These are phyloP conservation scores for Rhinocladiella mackenziei DNA, from an alignment of 2,329 filamentous ascomycete genomes.

Conservation along the genomic window DNA sequence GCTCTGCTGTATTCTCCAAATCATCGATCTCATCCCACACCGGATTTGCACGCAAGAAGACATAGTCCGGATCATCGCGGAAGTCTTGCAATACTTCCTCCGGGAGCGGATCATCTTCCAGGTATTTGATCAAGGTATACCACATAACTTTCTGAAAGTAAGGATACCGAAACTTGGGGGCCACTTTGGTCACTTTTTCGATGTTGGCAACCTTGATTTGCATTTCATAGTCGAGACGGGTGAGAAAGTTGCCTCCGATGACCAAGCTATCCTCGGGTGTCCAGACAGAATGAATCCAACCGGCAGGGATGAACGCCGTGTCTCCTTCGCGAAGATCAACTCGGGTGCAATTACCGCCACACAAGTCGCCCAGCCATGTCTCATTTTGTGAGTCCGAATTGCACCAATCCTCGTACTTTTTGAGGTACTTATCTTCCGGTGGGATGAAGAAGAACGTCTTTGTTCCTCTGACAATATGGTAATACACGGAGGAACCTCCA, in stretches of 20 bases:
- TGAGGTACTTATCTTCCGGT: slow-evolving; percentile 63
- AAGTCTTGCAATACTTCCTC: slow-evolving; percentile 53
- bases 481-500: slow-evolving; percentile 66
- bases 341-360: slow-evolving; percentile 62
- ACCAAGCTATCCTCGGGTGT: slow-evolving; percentile 66
- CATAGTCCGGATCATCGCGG: slow-evolving; percentile 49
- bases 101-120: slow-evolving; percentile 62
- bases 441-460: slow-evolving; percentile 71
- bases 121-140: slow-evolving; percentile 62
- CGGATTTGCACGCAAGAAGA: slow-evolving; percentile 53
- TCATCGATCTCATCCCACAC: slow-evolving; percentile 58
- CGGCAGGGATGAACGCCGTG: slow-evolving; percentile 67
- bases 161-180: slow-evolving; percentile 63
- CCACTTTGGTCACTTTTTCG: slow-evolving; percentile 64
- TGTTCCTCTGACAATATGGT: slow-evolving; percentile 64
- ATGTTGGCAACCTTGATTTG: slow-evolving; percentile 63
- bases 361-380: slow-evolving; percentile 59
- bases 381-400: slow-evolving; percentile 63
- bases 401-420: slow-evolving; percentile 69
- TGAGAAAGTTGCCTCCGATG: slow-evolving; percentile 68
- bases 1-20: slow-evolving; percentile 48
- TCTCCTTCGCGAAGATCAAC: slow-evolving; percentile 64
- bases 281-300: slow-evolving; percentile 70
- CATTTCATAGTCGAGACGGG: slow-evolving; percentile 61
- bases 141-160: slow-evolving; percentile 66